Evolutionary conservation across 257 asterid genomes (phyloP), one percentile per base, ranked within the genome.

Genomic region (Prunella vulgaris): DNA sequence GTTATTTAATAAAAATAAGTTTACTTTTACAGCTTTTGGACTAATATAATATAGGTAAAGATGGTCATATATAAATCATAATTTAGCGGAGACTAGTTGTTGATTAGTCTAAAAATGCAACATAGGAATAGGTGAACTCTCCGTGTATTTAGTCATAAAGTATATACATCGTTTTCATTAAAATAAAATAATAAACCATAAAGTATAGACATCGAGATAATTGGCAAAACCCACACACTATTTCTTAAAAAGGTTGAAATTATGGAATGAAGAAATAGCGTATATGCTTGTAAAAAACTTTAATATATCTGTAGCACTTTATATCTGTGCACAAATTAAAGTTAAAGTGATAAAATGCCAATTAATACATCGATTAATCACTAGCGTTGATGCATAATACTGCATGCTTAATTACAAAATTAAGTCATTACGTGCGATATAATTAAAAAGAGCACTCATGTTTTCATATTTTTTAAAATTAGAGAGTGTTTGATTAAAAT

Each of bases 291-390:
- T 20, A 44, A 54, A n/a, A 14, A 7, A 35, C 53, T 66, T 58
- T 42, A n/a, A 58, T 44, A 38, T 38, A 10, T 40, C 17, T 3
- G 18, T 54, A 37, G 27, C 62, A 22, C 72, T 73, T 67, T 68
- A 18, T 33, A n/a, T n/a, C n/a, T n/a, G 1, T 57, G 38, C 38
- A 65, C 79, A 63, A 74, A 70, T 60, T n/a, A 74, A 65, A 58
- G 22, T 25, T 49, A 48, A 28, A 70, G 70, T 70, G n/a, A 15
- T n/a, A n/a, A n/a, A n/a, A n/a, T n/a, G 60, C 15, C 17, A 5
- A 53, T 15, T 69, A 60, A 42, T 13, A n/a, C n/a, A n/a, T n/a
- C n/a, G n/a, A n/a, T n/a, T n/a, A n/a, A n/a, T 42, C 18, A 42
- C 7, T 13, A 53, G 71, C 63, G 17, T 42, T 49, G 59, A 64